Base-by-base conservation (phyloP, 179 eudicot species). In the Spergularia azorica region DNA sequence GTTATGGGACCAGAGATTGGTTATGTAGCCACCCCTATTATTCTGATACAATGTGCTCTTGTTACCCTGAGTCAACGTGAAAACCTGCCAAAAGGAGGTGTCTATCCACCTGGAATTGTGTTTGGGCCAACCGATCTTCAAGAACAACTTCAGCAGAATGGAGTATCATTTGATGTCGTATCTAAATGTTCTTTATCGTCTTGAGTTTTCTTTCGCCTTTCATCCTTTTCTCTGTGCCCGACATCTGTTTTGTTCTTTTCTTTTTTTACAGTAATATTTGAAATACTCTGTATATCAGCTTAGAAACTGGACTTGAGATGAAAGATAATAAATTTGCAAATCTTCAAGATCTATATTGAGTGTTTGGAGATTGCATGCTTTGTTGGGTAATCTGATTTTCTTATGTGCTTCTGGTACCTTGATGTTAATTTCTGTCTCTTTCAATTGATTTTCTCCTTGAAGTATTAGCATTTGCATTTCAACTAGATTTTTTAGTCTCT, bases 1-100 rank as follows among this genome's bases (percentile, higher is more conserved):
- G 89, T 94, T 71, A 88, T 43, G 85, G 98, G 98, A 62, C 98
- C 97, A 0, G 97, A 94, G 81, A 84, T 92, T 63, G 98, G 97
- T 43, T 94, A 94, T 79, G 17, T 87, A 50, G 87, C 95, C 50
- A 92, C 97, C 50, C 90, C 98, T 0, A 94, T 90, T 75, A 74
- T 85, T 74, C 78, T 94, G 55, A 38, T 94, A 71, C 98, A 92
- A 77, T 92, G 95, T 70, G 96, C 97, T 67, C 89, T 94, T 46
- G 63, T 92, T 61, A 57, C 84, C 60, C 71, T 94, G 13, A 77
- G 70, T 26, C 90, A 89, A 59, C 90, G 98, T 6, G 78, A 77
- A 15, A 86, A 82, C 64, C 80, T 94, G 79, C 97, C 98, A 2
- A 89, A 85, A 80, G 98, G 98, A 82, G 97, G 98, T 58, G 92